Percentiles rank a stretch among this genome's conserved stretches.
Conservation (phyloP, 192 early-diverging fungal species). For the Entomortierella parvispora region DNA sequence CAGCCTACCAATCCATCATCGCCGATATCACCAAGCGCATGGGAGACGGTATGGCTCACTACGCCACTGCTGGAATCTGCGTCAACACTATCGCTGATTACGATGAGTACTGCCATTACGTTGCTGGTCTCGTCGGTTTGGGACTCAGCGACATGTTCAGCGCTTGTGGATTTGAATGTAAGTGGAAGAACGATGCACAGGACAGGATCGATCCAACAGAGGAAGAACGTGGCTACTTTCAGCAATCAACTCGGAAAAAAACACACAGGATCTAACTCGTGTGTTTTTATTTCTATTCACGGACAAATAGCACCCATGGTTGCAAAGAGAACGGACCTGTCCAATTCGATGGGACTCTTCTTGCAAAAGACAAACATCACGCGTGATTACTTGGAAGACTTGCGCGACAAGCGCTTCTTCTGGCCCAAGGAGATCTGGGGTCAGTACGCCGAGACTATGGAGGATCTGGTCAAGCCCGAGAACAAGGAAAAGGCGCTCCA, state of each 20-base stretch:
- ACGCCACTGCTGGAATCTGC: constrained; percentile 65
- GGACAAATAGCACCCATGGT: constrained; percentile 21
- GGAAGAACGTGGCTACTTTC: not conserved
- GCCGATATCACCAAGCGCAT: constrained; percentile 91
- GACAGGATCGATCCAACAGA: constrained; percentile 39
- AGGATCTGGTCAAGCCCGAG: constrained; percentile 75
- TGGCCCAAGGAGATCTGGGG: constrained; percentile 98
- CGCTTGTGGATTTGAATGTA: constrained; percentile 83
- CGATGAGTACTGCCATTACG: constrained; percentile 98
- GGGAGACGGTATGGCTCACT: constrained; percentile 97
- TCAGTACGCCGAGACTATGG: constrained; percentile 77
- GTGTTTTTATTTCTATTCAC: not conserved
- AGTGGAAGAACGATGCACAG: constrained; percentile 56
- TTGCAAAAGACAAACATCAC: constrained; percentile 99
- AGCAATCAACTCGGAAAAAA: not conserved
- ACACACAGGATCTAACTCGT: not conserved
- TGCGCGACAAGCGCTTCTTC: constrained; percentile 89
- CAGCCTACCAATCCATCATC: constrained; percentile 86
- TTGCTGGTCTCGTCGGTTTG: constrained; percentile 94
- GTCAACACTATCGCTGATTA: constrained; percentile 87
- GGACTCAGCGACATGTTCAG: constrained; percentile 93
- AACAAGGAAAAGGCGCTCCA: constrained; percentile 74
- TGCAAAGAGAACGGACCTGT: constrained; percentile 45
- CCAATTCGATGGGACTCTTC: constrained; percentile 98
- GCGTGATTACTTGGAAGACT: constrained; percentile 94